Evolutionary conservation across 1,284 basidiomycete species (phyloP).

Genomic region (Gomphus bonarii): DNA sequence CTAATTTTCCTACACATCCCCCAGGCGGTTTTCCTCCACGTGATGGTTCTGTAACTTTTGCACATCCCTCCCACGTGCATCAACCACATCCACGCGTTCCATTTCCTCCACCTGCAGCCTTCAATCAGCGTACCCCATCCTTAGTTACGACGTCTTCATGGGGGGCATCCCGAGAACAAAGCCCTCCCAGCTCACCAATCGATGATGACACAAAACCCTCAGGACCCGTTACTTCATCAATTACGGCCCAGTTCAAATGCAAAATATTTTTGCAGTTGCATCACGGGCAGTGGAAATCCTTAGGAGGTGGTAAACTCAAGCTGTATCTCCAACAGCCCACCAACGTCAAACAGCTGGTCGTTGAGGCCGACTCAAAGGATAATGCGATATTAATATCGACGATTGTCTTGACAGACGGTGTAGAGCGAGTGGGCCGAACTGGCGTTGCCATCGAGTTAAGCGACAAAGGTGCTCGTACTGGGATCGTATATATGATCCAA

Average conservation of each 20-base stretch:
- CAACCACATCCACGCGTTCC: conserved; percentile 38
- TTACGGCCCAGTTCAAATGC: conserved; percentile 96
- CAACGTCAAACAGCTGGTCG: conserved; percentile 92
- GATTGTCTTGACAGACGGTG: conserved; percentile 90
- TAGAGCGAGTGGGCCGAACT: conserved; percentile 95
- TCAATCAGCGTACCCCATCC: conserved; percentile 40
- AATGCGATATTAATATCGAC: conserved; percentile 84
- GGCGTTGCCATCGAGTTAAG: conserved; percentile 95
- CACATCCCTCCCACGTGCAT: conserved; percentile 20
- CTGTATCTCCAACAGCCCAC: conserved; percentile 78
- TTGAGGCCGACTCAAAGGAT: conserved; percentile 77
- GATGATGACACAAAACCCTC: conserved; percentile 37
- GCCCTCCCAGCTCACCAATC: conserved; percentile 69
- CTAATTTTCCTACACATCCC: conserved; percentile 26
- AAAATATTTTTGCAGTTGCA: conserved; percentile 95
- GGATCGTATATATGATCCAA: conserved; percentile 97
- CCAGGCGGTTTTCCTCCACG: background rate
- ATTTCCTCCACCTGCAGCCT: conserved; percentile 51
- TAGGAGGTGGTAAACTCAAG: conserved; percentile 83
- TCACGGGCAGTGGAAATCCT: conserved; percentile 94
- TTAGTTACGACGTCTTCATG: conserved; percentile 39
- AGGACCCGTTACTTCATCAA: conserved; percentile 62
- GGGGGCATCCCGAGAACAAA: conserved; percentile 37
- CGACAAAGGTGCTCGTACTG: conserved; percentile 83
- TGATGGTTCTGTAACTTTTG: conserved; percentile 6